These are phyloP conservation scores for Heliocybe sulcata DNA, from an alignment of 1,284 basidiomycete genomes.

Conservation along the genomic window DNA sequence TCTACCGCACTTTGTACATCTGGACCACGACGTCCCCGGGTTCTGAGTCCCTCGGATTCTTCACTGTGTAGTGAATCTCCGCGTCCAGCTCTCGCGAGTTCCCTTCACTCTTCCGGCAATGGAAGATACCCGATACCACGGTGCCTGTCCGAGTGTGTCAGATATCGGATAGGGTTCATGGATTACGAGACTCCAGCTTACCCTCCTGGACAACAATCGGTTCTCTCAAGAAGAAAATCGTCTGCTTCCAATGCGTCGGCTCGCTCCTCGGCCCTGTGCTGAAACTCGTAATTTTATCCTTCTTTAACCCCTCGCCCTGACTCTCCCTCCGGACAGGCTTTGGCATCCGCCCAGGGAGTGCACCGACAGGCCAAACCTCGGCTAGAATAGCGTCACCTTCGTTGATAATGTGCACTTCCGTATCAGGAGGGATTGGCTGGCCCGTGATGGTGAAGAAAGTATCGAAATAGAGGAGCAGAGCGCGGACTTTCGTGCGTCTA, in stretches of 20 bases:
- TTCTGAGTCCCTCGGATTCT: slow-evolving; percentile 21
- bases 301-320: slow-evolving; percentile 26
- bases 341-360: slow-evolving; percentile 39
- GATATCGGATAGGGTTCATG: neutral
- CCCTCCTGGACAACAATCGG: slow-evolving; percentile 73
- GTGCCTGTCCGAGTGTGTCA: slow-evolving; percentile 44
- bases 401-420: slow-evolving; percentile 43
- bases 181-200: slow-evolving; percentile 22
- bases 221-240: slow-evolving; percentile 80
- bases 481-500: slow-evolving; percentile 60
- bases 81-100: slow-evolving; percentile 89
- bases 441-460: slow-evolving; percentile 77
- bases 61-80: slow-evolving; percentile 81
- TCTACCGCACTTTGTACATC: slow-evolving; percentile 70
- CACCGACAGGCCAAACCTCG: slow-evolving; percentile 53
- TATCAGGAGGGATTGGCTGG: slow-evolving; percentile 41
- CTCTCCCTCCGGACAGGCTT: slow-evolving; percentile 41
- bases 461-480: slow-evolving; percentile 92
- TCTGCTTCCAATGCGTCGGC: slow-evolving; percentile 99
- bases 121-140: slow-evolving; percentile 74
- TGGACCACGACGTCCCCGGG: slow-evolving; percentile 51
- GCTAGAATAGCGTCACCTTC: slow-evolving; percentile 58
- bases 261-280: slow-evolving; percentile 86
- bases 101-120: slow-evolving; percentile 72
- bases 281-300: slow-evolving; percentile 68